Evolutionary conservation across 2,329 filamentous ascomycete species (phyloP).

Genomic region (Colletotrichum horii): DNA sequence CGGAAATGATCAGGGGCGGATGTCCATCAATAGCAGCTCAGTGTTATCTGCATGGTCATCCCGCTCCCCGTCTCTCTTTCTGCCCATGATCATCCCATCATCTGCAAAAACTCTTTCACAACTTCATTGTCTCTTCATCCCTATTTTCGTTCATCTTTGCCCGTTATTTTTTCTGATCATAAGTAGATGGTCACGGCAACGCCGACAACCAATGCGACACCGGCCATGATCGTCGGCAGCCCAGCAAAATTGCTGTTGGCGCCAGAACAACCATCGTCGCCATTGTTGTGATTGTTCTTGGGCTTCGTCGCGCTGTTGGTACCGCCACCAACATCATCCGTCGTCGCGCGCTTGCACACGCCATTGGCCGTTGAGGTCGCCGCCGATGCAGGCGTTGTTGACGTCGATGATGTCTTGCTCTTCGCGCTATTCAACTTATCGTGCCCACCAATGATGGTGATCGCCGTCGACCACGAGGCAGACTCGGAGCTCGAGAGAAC

Average conservation of each 20-base stretch:
- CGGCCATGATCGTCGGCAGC: background rate
- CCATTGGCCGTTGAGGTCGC: background rate
- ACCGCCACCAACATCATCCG: background rate
- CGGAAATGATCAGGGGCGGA: background rate
- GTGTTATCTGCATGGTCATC: background rate
- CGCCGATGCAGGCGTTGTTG: background rate
- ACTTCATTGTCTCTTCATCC: background rate
- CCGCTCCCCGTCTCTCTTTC: background rate
- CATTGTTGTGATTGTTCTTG: background rate
- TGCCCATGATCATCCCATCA: background rate
- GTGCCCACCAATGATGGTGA: slow-evolving; percentile 4
- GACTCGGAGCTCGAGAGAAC: background rate
- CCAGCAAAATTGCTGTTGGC: background rate
- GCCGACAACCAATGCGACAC: background rate
- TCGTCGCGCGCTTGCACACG: slow-evolving; percentile 1
- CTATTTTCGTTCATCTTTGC: background rate
- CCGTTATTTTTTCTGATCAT: background rate
- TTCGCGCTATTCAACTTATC: background rate
- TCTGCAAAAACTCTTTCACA: background rate
- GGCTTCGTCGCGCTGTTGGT: background rate
- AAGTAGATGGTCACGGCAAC: background rate
- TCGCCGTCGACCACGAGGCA: slow-evolving; percentile 7
- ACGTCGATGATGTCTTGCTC: background rate
- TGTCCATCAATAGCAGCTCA: background rate
- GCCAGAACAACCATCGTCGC: background rate